Base-by-base conservation (phyloP, 805 yeast species). In the Schizosaccharomyces osmophilus region DNA sequence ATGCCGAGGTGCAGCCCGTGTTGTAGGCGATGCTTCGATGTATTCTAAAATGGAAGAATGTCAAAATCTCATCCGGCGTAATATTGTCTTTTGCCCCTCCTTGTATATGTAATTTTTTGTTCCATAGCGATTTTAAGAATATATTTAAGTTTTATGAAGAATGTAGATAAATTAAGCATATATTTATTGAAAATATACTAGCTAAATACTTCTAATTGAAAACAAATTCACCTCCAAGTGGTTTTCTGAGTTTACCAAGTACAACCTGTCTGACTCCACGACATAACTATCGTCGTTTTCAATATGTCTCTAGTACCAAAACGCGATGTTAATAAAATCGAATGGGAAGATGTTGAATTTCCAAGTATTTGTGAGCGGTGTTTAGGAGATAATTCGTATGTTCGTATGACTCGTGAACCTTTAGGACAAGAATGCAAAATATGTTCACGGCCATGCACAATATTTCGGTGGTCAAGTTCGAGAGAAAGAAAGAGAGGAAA, bases 51-150 rank as follows among this genome's bases (percentile, higher is more conserved):
- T 93, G 93, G 77, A 81, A 24, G 84, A 81, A 62, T 96, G 97
- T 0, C 97, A 90, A 72, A 97, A 93, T 69, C 80, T 82, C 71
- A 93, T 93, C 69, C 90, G 90, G 73, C 81, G 99, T 67, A 98
- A 93, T 70, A 93, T 93, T 66, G 97, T 93, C 0, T 93, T 93
- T 73, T 93, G 97, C 70, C 97, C 97, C 3, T 85, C 95, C 62
- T 78, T 93, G 63, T 93, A 93, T 69, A 74, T 90, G 65, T 89
- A 76, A 57, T 5, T 24, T 51, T 24, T 19, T 24, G 31, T 1
- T n/a, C 26, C 13, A 45, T 45, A 45, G 22, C 22, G 2, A 45
- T 45, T 45, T 45, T 3, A 19, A 45, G 51, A 45, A 19, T 45
- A 19, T 19, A 45, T 45, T 9, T 19, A 19, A 45, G 22, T 45